These are phyloP conservation scores for Flaveria trinervia DNA, from an alignment of 129 eudicot species.

Conservation along the genomic window DNA sequence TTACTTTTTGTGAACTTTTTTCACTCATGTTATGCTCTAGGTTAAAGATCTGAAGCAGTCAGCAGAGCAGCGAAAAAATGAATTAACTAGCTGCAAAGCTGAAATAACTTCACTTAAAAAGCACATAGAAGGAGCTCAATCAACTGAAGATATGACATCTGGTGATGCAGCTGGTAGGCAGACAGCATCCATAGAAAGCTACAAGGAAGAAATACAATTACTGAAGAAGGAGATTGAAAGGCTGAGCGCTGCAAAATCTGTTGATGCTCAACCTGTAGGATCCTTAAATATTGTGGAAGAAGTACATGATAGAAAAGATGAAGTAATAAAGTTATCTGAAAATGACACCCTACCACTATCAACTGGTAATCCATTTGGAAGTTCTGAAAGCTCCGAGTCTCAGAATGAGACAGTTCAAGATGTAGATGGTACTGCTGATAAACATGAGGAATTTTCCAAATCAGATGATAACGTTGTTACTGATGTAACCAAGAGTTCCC, in stretches of 20 bases:
- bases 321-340: slow-evolving; percentile 39
- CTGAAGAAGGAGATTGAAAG: slow-evolving; percentile 54
- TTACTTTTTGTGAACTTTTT: slow-evolving; percentile 24
- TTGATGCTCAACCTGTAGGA: slow-evolving; percentile 38
- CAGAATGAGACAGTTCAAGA: slow-evolving; percentile 28
- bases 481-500: slow-evolving; percentile 34
- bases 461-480: slow-evolving; percentile 40
- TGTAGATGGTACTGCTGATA: slow-evolving; percentile 28
- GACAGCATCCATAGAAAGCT: slow-evolving; percentile 49
- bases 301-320: slow-evolving; percentile 37
- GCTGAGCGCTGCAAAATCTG: slow-evolving; percentile 40
- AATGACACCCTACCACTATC: slow-evolving; percentile 37
- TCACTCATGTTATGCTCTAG: slow-evolving; percentile 34
- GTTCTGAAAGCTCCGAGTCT: slow-evolving; percentile 30
- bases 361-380: slow-evolving; percentile 39
- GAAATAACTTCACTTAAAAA: slow-evolving; percentile 84
- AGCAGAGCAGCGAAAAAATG: slow-evolving; percentile 58
- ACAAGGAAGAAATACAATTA: slow-evolving; percentile 49
- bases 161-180: slow-evolving; percentile 41
- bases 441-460: slow-evolving; percentile 37
- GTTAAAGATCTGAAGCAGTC: slow-evolving; percentile 71
- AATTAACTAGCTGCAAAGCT: slow-evolving; percentile 76
- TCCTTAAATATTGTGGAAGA: slow-evolving; percentile 34
- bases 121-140: slow-evolving; percentile 67
- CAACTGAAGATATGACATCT: slow-evolving; percentile 35